A percentile compares a stretch with the other conserved stretches of the same genome.
Conservation (phyloP, 176 grass and related monocot species). For the Poa pratensis region DNA sequence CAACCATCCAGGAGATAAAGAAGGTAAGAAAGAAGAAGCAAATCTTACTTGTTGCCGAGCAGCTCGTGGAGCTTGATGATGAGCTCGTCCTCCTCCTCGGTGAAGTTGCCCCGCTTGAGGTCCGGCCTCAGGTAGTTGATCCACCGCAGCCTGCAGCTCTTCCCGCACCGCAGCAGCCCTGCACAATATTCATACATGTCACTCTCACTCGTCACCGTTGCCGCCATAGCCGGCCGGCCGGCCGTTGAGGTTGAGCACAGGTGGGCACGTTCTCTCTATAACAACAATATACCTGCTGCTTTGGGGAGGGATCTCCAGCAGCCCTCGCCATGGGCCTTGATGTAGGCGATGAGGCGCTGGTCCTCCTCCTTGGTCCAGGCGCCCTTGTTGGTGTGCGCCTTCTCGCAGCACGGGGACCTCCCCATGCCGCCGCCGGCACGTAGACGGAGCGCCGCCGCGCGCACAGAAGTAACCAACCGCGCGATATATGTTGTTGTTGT, state of each 20-base stretch:
- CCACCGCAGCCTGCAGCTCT: conserved; percentile 95
- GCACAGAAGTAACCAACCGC: background rate
- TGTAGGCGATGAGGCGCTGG: conserved; percentile 86
- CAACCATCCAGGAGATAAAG: background rate
- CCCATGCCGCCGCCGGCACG: conserved; percentile 57
- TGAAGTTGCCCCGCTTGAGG: conserved; percentile 95
- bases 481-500: background rate
- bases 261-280: background rate
- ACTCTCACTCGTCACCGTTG: background rate
- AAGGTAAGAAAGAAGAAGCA: too few species aligned
- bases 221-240: background rate
- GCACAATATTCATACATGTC: background rate
- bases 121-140: conserved; percentile 96
- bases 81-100: conserved; percentile 88
- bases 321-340: conserved; percentile 90
- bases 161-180: conserved; percentile 82
- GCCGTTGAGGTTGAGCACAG: background rate
- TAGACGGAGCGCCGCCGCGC: background rate
- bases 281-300: conserved; percentile 54
- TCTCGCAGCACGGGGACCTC: conserved; percentile 96
- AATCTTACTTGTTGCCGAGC: conserved; percentile 77
- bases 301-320: conserved; percentile 96
- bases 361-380: conserved; percentile 99
- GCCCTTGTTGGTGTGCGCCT: conserved; percentile 97
- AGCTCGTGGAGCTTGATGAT: conserved; percentile 94